phyloP scores from a whole-genome alignment of 805 yeast species.

The Danielia reshetovae region DNA sequence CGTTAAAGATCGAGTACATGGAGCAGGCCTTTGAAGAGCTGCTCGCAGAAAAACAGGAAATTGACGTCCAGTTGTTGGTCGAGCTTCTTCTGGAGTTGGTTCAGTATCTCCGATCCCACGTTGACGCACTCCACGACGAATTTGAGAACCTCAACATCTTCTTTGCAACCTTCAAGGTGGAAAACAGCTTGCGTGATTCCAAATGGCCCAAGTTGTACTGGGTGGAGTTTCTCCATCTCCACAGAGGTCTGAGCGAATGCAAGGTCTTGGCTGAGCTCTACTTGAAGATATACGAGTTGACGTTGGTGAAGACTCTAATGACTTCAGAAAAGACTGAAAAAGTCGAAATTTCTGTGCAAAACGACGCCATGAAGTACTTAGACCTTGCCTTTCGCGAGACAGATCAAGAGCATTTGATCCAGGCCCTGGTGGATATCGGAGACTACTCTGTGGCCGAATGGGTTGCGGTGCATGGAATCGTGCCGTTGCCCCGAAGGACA shows the following conservation, averaged over 20 bases:
- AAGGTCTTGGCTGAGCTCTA: conserved; percentile 24
- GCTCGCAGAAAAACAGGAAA: conserved; percentile 3
- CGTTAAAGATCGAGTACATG: conserved; percentile 31
- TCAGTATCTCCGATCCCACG: conserved; percentile 12
- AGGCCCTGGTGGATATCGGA: conserved; percentile 14
- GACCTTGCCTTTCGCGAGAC: background rate
- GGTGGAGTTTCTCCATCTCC: conserved; percentile 30
- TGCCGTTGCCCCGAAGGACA: conserved; percentile 19
- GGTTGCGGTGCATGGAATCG: conserved; percentile 18
- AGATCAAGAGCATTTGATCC: background rate
- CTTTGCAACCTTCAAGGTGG: conserved; percentile 24
- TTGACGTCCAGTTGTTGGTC: conserved; percentile 4
- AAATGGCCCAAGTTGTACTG: conserved; percentile 38
- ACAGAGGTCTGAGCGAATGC: conserved; percentile 25
- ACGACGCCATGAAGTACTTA: background rate
- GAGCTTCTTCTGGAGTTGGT: conserved; percentile 27
- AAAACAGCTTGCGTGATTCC: conserved; percentile 24
- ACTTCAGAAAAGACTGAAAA: background rate
- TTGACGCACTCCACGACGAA: conserved; percentile 8
- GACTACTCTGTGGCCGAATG: conserved; percentile 37
- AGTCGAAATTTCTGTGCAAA: background rate
- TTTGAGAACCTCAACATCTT: conserved; percentile 24
- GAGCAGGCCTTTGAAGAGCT: conserved; percentile 27
- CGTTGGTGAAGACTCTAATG: conserved; percentile 8
- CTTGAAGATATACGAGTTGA: conserved; percentile 32